Base-by-base conservation (phyloP, 192 early-diverging fungal genomes). In the Coemansia sp. region DNA sequence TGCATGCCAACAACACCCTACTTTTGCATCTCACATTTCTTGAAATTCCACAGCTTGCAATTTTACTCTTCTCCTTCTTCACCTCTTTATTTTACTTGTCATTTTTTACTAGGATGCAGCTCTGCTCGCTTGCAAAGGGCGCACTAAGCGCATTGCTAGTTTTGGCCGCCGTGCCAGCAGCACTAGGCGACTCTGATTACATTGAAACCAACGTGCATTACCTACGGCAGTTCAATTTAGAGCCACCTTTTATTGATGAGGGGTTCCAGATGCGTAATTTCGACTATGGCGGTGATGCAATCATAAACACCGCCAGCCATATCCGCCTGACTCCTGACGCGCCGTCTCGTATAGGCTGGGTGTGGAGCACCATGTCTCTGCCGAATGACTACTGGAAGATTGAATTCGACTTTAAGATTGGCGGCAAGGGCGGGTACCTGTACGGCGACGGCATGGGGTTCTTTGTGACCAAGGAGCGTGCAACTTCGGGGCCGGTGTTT, bases 361-460 rank as follows among this genome's bases (percentile, higher is more conserved):
- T 98, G 50, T 97, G 95, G 97, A 78, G 75, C 69, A 82, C 67
- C 6, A 21, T 23, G 46, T 58, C 66, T 33, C 73, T 82, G 17
- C 82, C 73, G 1, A 61, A 69, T 21, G 75, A 78, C 42, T 80
- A 76, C 71, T 70, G 75, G 90, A 84, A 93, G 74, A 74, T 97
- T 13, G 97, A 98, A 72, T 94, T 99, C 77, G 92, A 96, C 77
- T 96, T 98, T 84, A 89, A 90, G 63, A 89, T 99, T 10, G 85
- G 87, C 53, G 92, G 95, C 61, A 81, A 87, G 61, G 86, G 89
- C 60, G 79, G 88, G 16, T 87, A 86, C 47, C 82, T 99, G 61
- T 93, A 85, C 70, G 98, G 98, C 32, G 98, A 99, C 72, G 98
- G 98, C 7, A 93, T 99, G 78, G 98, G 95, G 19, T 89, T 99